Evolutionary conservation across 2,329 filamentous ascomycete species (phyloP).

Genomic region (Niveomyces coronatus): DNA sequence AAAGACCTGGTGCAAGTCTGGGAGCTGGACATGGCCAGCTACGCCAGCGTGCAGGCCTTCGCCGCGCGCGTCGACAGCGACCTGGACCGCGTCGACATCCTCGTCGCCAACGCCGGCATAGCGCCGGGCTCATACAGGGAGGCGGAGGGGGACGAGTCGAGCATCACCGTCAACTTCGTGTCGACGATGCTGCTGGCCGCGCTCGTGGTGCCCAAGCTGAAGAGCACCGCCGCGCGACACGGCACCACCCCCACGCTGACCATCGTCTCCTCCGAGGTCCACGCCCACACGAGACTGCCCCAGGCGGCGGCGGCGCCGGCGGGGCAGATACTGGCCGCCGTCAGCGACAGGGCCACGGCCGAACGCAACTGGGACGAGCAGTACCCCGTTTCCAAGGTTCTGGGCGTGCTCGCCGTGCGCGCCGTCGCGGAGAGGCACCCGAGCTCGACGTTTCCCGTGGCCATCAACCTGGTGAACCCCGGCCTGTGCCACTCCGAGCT

Average conservation of each 20-base stretch:
- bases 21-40: constrained; percentile 37
- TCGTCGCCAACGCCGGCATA: constrained; percentile 33
- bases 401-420: constrained; percentile 19
- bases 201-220: constrained; percentile 40
- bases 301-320: constrained; percentile 17
- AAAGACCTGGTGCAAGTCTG: constrained; percentile 34
- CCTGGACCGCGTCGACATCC: constrained; percentile 33
- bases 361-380: constrained; percentile 10
- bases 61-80: constrained; percentile 22
- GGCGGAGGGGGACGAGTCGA: constrained; percentile 36
- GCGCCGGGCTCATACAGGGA: constrained; percentile 21
- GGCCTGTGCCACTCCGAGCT: constrained; percentile 41
- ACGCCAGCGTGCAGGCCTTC: constrained; percentile 36
- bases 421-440: constrained; percentile 13
- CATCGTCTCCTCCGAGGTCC: constrained; percentile 19
- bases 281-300: constrained; percentile 18
- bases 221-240: constrained; percentile 22
- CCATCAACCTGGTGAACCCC: constrained; percentile 41
- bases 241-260: constrained; percentile 17
- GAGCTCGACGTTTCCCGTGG: constrained; percentile 22
- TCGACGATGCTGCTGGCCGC: constrained; percentile 39
- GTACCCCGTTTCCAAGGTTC: constrained; percentile 23
- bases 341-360: constrained; percentile 19
- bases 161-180: constrained; percentile 43
- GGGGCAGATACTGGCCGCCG: constrained; percentile 17